A percentile compares a stretch with the other conserved stretches of the same genome.
Evolutionary conservation across 2,329 filamentous ascomycete species (phyloP).

Genomic region (Monilinia laxa): DNA sequence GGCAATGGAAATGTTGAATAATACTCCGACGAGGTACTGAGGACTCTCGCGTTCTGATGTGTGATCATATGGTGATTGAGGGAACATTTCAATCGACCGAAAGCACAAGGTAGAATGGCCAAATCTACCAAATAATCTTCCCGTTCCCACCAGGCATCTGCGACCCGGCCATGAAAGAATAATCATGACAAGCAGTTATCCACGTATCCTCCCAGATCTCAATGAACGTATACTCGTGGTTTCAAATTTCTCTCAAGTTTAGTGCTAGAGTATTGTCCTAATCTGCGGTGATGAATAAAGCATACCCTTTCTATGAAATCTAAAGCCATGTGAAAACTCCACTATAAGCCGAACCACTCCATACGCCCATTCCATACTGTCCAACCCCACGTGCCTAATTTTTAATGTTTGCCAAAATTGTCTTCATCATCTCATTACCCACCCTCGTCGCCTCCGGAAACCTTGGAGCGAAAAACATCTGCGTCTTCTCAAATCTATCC

Average conservation of each 20-base stretch:
- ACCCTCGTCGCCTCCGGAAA: slow-evolving; percentile 85
- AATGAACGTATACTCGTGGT: not conserved
- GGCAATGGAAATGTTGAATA: slow-evolving; percentile 21
- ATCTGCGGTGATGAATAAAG: not conserved
- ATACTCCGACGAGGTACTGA: slow-evolving; percentile 12
- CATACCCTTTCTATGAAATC: not conserved
- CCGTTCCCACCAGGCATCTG: slow-evolving; percentile 3
- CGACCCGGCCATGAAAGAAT: not conserved
- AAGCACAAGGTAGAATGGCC: slow-evolving; percentile 10
- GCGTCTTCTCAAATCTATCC: slow-evolving; percentile 86
- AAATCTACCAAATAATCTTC: slow-evolving; percentile 12
- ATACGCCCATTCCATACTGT: not conserved
- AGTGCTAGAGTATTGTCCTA: not conserved
- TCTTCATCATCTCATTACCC: slow-evolving; percentile 96
- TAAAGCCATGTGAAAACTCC: slow-evolving; percentile 2
- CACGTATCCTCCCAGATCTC: not conserved
- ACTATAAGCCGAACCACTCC: not conserved
- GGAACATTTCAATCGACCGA: slow-evolving; percentile 10
- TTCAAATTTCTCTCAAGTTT: not conserved
- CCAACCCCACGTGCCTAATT: slow-evolving; percentile 32
- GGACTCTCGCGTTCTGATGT: slow-evolving; percentile 10
- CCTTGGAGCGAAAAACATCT: slow-evolving; percentile 85
- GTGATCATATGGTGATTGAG: slow-evolving; percentile 17
- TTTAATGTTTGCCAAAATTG: slow-evolving; percentile 78
- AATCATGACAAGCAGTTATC: not conserved